A percentile compares a stretch with the other conserved stretches of the same genome.
These are phyloP conservation scores for Diutina neorugosa DNA, from an alignment of 1,139 yeast genomes.

Conservation along the genomic window DNA sequence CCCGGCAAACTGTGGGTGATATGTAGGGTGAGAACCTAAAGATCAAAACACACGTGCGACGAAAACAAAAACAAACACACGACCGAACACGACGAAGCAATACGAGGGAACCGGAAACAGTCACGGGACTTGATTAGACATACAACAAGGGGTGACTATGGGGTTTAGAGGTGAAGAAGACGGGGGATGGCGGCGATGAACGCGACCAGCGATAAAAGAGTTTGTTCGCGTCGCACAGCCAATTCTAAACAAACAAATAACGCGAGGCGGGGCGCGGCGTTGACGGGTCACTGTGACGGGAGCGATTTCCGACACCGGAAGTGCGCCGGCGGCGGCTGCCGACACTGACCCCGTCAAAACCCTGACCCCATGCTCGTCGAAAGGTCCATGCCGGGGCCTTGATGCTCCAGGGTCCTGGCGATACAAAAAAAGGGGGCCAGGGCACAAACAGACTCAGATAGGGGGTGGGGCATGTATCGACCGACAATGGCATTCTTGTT, in stretches of 20 bases:
- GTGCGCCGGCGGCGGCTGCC: not conserved
- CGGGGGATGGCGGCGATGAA: not conserved
- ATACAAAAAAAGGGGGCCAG: not conserved
- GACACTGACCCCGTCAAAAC: not conserved
- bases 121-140: too few species aligned
- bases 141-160: too few species aligned
- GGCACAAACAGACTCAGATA: not conserved
- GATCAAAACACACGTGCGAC: slow-evolving; percentile 1
- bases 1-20: not conserved
- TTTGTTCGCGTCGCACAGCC: not conserved
- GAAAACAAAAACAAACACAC: not conserved
- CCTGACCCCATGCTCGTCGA: not conserved
- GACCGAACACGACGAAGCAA: not conserved
- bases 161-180: too few species aligned
- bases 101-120: too few species aligned
- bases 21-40: slow-evolving; percentile 1
- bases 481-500: too few species aligned
- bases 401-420: too few species aligned
- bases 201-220: not conserved
- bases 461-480: not conserved
- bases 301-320: not conserved
- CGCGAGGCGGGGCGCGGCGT: not conserved
- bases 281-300: not conserved
- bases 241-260: not conserved
- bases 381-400: too few species aligned